Evolutionary conservation across 164 flowering plant genomes (phyloP), one percentile per base, ranked within the genome.

Genomic region (Euptelea pleiosperma): DNA sequence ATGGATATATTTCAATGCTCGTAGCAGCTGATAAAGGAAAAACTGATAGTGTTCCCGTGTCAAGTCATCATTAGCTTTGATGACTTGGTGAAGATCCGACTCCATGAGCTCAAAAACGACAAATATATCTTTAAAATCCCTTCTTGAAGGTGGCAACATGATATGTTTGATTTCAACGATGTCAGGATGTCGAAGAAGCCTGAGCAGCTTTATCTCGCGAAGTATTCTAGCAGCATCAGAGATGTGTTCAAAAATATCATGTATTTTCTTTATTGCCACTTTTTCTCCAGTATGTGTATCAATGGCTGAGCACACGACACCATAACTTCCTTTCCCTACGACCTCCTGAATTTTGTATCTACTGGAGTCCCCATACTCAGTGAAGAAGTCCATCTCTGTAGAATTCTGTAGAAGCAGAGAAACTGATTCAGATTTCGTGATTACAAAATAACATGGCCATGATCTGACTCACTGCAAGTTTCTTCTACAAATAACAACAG

Each of bases 211-310:
- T 59, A 87, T 83, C 82, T 87, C 95, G 25, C 95, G 82, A 6
- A 87, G 78, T 56, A 87, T 87, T 19, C 95, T 71, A n/a, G 91
- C 84, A 45, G 95, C 95, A 75, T 87, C 95, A 63, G 94, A 86
- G 10, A 84, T 71, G 60, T 86, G 94, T 52, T 86, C 94, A 65
- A 86, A 86, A 36, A 86, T 79, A 55, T 84, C 85, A 58, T 84
- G 84, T 63, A 86, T 86, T 61, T 86, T 86, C 79, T 86, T 86
- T 45, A 86, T 86, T 51, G 93, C 93, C 42, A 86, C 93, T 62
- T 80, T 84, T 43, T 84, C 86, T 53, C 88, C 86, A 6, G 86
- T 79, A 50, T 76, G 83, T 8, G 86, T 76, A 58, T 86, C 94
- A 30, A 79, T 67, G 22, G 90, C 94, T 18, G 90, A 84, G 60